These are phyloP conservation scores for Ophiosphaerella korrae DNA, from an alignment of 2,329 filamentous ascomycete species.

Conservation along the genomic window DNA sequence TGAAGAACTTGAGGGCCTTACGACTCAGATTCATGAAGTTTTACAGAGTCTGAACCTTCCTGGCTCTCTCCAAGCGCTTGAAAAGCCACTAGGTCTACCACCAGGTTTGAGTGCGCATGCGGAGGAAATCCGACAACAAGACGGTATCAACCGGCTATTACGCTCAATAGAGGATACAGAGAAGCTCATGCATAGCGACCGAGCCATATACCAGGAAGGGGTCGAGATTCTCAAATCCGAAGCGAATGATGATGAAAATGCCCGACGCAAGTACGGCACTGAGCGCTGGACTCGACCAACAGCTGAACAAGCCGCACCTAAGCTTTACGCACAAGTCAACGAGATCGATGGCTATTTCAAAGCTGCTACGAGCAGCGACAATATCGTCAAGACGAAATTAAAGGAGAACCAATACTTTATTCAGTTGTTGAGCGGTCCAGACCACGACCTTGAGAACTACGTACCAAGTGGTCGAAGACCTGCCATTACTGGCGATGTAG, in stretches of 20 bases:
- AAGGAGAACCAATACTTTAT: constrained; percentile 76
- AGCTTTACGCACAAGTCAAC: constrained; percentile 73
- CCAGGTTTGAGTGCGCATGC: constrained; percentile 85
- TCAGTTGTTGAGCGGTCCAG: constrained; percentile 75
- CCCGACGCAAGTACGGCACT: constrained; percentile 81
- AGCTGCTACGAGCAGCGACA: constrained; percentile 69
- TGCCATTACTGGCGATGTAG: constrained; percentile 78
- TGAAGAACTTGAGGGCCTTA: constrained; percentile 80
- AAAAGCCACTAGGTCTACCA: constrained; percentile 90
- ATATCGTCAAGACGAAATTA: constrained; percentile 77
- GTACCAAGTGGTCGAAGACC: constrained; percentile 84
- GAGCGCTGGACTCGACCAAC: constrained; percentile 78
- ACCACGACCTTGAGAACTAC: constrained; percentile 81
- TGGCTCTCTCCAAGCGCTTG: constrained; percentile 88
- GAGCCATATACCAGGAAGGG: constrained; percentile 81
- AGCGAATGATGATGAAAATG: constrained; percentile 78
- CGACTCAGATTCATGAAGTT: constrained; percentile 76
- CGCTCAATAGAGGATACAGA: constrained; percentile 86
- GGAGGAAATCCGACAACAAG: constrained; percentile 90
- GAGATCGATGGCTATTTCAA: constrained; percentile 90
- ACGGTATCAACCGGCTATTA: constrained; percentile 77
- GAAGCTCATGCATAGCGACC: constrained; percentile 82
- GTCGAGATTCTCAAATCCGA: constrained; percentile 78
- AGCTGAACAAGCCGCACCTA: constrained; percentile 70
- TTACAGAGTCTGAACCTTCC: constrained; percentile 85